Evolutionary conservation across 108 stramenopile species (phyloP), one percentile per base, ranked within the genome.

Genomic region (Fistulifera solaris): DNA sequence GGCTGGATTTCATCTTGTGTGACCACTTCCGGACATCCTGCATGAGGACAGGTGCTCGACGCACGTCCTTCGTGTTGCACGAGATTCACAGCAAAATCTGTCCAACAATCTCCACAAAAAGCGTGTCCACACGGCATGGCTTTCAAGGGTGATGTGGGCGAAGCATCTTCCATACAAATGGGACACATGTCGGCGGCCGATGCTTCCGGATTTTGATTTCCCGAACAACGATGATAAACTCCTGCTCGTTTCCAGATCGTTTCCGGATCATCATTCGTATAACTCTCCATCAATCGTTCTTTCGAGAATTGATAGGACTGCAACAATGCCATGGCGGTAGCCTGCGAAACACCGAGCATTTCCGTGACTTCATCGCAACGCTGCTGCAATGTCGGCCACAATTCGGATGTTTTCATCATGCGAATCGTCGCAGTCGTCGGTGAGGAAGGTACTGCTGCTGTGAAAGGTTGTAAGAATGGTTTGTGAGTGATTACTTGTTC

Each of bases 31-130:
- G 71, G 59, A 67, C 97, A 98, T 26, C 68, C 71, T 18, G 85
- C 82, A 54, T 95, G 78, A 38, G 98, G 96, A 64, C 98, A 99
- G 11, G 83, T 75, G 27, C 75, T 65, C 43, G 67, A 62, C 16
- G 66, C 52, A 4, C 93, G 89, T 45, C 94, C 94, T 58, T 94
- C 89, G 17, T 66, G 60, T 25, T 68, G 47, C 11, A 95, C 69
- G 22, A 89, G 87, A 60, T 83, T 80, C 52, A 56, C 62, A 31
- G 95, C 75, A 67, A 85, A 98, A 31, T 89, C 93, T 24, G 72
- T 65, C 93, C 94, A 99, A 62, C 96, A 98, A 48, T 85, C 87
- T 44, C 68, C 56, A 70, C 96, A 99, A 67, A 96, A 99, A 57
- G 68, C 81, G 66, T 99, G 98, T 27, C 83, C 82, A 65, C 98